phyloP scores from a whole-genome alignment of 2,329 filamentous ascomycete species.

The Aspergillus chevalieri region DNA sequence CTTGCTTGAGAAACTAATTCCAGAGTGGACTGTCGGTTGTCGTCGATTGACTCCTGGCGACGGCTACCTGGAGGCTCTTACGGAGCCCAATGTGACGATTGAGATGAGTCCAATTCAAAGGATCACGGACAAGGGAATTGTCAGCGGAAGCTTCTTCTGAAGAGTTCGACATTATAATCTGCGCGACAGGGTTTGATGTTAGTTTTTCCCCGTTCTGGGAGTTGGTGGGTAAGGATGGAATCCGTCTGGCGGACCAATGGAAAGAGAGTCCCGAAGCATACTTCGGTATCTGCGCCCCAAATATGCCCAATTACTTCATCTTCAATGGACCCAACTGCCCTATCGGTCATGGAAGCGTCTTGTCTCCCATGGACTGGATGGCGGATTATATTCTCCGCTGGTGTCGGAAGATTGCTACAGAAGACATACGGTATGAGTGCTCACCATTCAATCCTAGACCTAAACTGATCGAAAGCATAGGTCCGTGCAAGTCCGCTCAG shows the following conservation, averaged over 20 bases:
- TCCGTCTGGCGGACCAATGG: constrained; percentile 24
- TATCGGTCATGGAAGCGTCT: constrained; percentile 22
- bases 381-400: constrained; percentile 24
- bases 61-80: constrained; percentile 47
- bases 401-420: constrained; percentile 25
- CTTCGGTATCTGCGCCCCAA: constrained; percentile 7
- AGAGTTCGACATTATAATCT: constrained; percentile 24
- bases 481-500: constrained; percentile 18
- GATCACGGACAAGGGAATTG: constrained; percentile 26
- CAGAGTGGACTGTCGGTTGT: constrained; percentile 34
- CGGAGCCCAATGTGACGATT: constrained; percentile 31
- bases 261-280: constrained; percentile 19
- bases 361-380: constrained; percentile 15
- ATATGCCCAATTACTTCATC: constrained; percentile 30
- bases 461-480: constrained; percentile 3
- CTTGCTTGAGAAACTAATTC: constrained; percentile 9
- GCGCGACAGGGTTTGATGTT: constrained; percentile 30
- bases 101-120: constrained; percentile 26
- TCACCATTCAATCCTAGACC: neutral
- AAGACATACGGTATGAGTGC: constrained; percentile 23
- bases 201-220: constrained; percentile 21
- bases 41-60: constrained; percentile 46
- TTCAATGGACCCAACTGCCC: constrained; percentile 25
- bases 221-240: constrained; percentile 17
- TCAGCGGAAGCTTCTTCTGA: constrained; percentile 13